These are phyloP conservation scores for Raffaelea deltoideospora DNA, from an alignment of 2,329 filamentous ascomycete genomes.

Conservation along the genomic window DNA sequence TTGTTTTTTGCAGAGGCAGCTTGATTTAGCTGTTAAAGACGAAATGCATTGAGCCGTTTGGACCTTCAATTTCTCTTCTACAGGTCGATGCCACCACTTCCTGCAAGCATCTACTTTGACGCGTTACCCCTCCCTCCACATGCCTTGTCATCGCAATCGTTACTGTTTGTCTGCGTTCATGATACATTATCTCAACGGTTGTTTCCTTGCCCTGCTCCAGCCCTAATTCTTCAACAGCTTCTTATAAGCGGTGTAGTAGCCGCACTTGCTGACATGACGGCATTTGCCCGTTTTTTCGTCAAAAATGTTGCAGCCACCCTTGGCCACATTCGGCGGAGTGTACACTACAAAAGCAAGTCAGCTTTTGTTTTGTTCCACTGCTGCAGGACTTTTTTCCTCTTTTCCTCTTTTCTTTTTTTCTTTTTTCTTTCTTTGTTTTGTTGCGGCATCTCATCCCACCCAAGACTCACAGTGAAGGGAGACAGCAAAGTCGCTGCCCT, in stretches of 20 bases:
- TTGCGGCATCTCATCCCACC: too few relatives aligned
- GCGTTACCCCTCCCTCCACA: too few relatives aligned
- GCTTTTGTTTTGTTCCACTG: background rate
- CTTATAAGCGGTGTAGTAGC: constrained; percentile 51
- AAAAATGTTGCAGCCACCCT: constrained; percentile 69
- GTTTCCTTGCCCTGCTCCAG: background rate
- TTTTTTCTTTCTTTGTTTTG: background rate
- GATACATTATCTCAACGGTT: too few relatives aligned
- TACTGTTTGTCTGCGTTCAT: too few relatives aligned
- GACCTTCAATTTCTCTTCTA: too few relatives aligned
- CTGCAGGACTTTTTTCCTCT: background rate
- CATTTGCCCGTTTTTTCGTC: constrained; percentile 60
- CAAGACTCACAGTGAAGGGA: constrained; percentile 56
- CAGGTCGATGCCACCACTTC: too few relatives aligned
- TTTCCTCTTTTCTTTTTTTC: background rate
- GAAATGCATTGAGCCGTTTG: too few relatives aligned
- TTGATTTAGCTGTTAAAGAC: too few relatives aligned
- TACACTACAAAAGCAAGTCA: constrained; percentile 40
- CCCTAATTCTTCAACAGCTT: background rate
- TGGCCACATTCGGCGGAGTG: constrained; percentile 78
- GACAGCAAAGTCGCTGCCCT: constrained; percentile 60
- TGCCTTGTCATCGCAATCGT: too few relatives aligned
- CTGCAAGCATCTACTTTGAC: too few relatives aligned
- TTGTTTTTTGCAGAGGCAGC: too few relatives aligned
- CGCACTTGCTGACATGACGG: constrained; percentile 54